These are phyloP conservation scores for Spencermartinsiella europaea DNA, from an alignment of 805 yeast species.

Conservation along the genomic window DNA sequence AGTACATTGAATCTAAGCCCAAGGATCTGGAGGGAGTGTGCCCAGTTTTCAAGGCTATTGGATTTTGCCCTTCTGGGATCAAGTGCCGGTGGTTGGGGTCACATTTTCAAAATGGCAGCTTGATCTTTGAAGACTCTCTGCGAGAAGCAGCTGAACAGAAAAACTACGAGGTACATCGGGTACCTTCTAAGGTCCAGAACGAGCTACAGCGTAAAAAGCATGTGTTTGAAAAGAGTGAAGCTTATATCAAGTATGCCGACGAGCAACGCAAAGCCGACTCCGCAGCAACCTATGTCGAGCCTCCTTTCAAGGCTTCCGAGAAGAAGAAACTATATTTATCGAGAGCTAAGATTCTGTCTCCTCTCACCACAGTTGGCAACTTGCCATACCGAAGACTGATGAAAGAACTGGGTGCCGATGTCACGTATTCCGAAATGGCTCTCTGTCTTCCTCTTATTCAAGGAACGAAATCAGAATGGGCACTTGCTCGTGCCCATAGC, in stretches of 20 bases:
- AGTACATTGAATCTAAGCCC: constrained; percentile 61
- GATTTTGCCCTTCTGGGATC: constrained; percentile 87
- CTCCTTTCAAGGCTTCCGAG: constrained; percentile 72
- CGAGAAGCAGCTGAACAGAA: constrained; percentile 32
- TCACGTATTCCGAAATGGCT: constrained; percentile 96
- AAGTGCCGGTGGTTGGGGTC: constrained; percentile 87
- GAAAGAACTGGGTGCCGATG: constrained; percentile 86
- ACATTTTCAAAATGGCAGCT: constrained; percentile 45
- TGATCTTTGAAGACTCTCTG: constrained; percentile 42
- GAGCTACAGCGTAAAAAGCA: constrained; percentile 57
- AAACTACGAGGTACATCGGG: constrained; percentile 61
- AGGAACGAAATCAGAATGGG: constrained; percentile 96
- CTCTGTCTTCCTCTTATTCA: constrained; percentile 76
- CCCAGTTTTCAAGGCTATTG: constrained; percentile 77
- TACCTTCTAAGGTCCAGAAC: constrained; percentile 43
- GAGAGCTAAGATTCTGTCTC: constrained; percentile 83
- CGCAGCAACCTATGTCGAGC: constrained; percentile 56
- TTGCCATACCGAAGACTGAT: constrained; percentile 90
- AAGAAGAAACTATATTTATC: constrained; percentile 67
- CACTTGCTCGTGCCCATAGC: constrained; percentile 82
- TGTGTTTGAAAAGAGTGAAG: constrained; percentile 51
- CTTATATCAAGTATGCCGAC: constrained; percentile 60
- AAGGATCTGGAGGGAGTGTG: constrained; percentile 72
- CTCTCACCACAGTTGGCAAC: constrained; percentile 96
- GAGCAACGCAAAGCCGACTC: constrained; percentile 12